phyloP scores from a whole-genome alignment of 257 asterid species.

The Verbascum thapsus region DNA sequence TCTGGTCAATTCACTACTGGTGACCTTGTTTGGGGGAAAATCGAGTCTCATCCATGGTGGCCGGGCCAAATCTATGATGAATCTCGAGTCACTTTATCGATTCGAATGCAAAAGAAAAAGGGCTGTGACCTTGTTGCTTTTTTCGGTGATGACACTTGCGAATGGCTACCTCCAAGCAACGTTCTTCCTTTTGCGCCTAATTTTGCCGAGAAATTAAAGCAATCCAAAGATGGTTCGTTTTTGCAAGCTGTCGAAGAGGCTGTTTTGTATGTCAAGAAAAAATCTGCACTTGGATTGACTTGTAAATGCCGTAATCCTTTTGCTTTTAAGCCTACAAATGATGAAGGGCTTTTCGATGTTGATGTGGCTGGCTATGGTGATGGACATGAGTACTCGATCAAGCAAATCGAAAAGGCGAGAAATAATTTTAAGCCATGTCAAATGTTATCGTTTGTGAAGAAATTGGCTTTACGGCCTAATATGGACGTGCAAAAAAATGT shows the following conservation, averaged over 20 bases:
- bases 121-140: conserved; percentile 6
- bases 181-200: neutral
- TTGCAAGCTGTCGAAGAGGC: conserved; percentile 3
- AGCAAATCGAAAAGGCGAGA: conserved; percentile 15
- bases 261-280: neutral
- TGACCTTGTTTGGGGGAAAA: neutral
- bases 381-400: neutral
- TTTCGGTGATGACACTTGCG: conserved; percentile 7
- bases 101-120: neutral
- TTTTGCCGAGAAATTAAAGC: neutral
- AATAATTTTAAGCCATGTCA: neutral
- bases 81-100: neutral
- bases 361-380: neutral
- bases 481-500: neutral
- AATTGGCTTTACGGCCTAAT: neutral
- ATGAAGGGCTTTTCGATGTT: neutral
- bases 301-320: neutral
- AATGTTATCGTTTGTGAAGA: neutral
- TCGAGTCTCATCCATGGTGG: conserved; percentile 11
- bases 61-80: conserved; percentile 9
- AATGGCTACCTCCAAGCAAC: neutral
- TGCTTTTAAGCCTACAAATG: neutral
- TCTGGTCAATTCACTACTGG: neutral
- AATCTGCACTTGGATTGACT: conserved; percentile 10
- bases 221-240: neutral